These are phyloP conservation scores for Wickerhamomyces ciferrii DNA, from an alignment of 805 yeast genomes.

Conservation along the genomic window DNA sequence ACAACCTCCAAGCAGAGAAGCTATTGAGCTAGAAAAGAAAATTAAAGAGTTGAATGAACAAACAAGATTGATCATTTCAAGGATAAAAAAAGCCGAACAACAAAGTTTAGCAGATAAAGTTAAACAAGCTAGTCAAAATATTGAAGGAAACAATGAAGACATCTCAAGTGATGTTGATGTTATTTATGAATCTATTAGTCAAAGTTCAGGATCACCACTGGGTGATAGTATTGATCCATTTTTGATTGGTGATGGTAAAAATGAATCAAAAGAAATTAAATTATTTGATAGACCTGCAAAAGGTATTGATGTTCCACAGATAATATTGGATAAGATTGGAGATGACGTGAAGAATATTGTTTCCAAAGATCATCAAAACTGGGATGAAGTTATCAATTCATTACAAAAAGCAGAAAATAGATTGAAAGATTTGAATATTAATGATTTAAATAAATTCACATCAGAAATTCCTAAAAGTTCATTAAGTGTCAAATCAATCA, in stretches of 20 bases:
- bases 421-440: not conserved
- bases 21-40: not conserved
- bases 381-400: conserved; percentile 25
- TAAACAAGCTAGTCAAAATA: not conserved
- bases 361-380: conserved; percentile 35
- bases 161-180: not conserved
- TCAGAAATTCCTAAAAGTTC: conserved; percentile 16
- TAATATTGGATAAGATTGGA: conserved; percentile 33
- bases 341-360: conserved; percentile 34
- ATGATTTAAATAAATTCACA: conserved; percentile 10
- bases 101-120: not conserved
- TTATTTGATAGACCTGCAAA: conserved; percentile 20
- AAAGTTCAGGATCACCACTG: not conserved
- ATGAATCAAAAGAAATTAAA: not conserved
- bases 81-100: not conserved
- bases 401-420: not conserved
- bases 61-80: not conserved
- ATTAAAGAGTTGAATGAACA: not conserved
- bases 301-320: conserved; percentile 26
- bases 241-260: not conserved
- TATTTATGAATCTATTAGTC: not conserved
- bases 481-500: not conserved
- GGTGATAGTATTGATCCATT: not conserved
- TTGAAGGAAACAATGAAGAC: not conserved
- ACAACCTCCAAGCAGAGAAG: not conserved